phyloP scores from a whole-genome alignment of 352 stramenopile genomes.

The Globisporangium okanoganense region DNA sequence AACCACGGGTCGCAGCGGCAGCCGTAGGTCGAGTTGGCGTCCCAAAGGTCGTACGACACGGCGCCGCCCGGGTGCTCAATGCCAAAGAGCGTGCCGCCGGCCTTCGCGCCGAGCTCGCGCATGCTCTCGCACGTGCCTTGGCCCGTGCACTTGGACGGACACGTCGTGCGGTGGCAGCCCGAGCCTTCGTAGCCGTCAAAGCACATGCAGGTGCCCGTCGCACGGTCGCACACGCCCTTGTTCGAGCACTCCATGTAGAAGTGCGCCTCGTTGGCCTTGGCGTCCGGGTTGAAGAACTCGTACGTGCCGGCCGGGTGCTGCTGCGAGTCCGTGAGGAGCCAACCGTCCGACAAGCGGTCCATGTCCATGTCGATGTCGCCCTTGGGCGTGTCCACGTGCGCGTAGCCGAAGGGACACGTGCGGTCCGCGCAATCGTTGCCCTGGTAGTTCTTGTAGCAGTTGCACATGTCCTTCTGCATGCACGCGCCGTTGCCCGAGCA shows the following conservation, averaged over 20 bases:
- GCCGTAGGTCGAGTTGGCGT: constrained; percentile 73
- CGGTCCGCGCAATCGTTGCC: constrained; percentile 80
- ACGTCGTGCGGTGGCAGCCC: constrained; percentile 77
- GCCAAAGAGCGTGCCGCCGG: constrained; percentile 37
- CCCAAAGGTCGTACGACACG: constrained; percentile 72
- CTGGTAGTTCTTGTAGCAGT: constrained; percentile 84
- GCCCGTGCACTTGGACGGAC: constrained; percentile 62
- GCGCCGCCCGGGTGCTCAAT: constrained; percentile 11
- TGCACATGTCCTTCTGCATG: constrained; percentile 76
- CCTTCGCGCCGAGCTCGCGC: constrained; percentile 47
- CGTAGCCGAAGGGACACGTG: constrained; percentile 82
- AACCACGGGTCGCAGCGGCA: constrained; percentile 90
- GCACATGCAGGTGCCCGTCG: constrained; percentile 77
- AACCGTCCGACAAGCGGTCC: constrained; percentile 29
- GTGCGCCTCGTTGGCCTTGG: constrained; percentile 54
- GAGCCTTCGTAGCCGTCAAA: constrained; percentile 89
- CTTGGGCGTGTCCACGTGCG: constrained; percentile 90
- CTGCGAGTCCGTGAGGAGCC: constrained; percentile 73
- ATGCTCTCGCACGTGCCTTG: constrained; percentile 77
- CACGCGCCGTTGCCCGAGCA: constrained; percentile 83
- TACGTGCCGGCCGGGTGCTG: constrained; percentile 61
- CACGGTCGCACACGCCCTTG: constrained; percentile 90
- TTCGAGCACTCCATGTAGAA: constrained; percentile 94
- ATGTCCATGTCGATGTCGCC: constrained; percentile 92
- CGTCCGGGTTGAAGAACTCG: constrained; percentile 66